Evolutionary conservation across 164 flowering plant genomes (phyloP).

Genomic region (Amborella trichopoda): DNA sequence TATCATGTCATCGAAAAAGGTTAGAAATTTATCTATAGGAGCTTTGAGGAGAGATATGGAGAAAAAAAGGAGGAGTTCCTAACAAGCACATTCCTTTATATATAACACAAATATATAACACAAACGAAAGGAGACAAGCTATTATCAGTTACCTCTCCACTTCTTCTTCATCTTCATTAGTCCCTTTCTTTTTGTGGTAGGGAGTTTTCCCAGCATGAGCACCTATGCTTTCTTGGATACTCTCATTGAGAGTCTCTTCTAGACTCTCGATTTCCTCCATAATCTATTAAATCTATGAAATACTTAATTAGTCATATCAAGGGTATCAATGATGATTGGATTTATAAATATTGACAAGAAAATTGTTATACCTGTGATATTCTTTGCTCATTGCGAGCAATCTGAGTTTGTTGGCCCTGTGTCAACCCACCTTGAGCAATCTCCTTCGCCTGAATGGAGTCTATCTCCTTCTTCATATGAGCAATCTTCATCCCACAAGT

Average conservation of each 20-base stretch:
- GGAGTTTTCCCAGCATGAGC: conserved; percentile 50
- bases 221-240: conserved; percentile 88
- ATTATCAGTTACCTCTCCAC: conserved; percentile 37
- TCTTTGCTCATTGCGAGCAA: conserved; percentile 95
- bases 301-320: conserved; percentile 1
- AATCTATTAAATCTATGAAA: conserved; percentile 28
- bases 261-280: conserved; percentile 92
- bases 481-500: conserved; percentile 37
- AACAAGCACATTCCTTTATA: no score
- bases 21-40: no score
- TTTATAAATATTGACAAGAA: no score
- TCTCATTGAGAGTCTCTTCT: conserved; percentile 96
- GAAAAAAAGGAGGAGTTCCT: no score
- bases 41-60: no score
- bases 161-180: conserved; percentile 62
- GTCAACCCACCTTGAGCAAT: conserved; percentile 96
- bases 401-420: conserved; percentile 99
- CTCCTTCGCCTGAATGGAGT: conserved; percentile 89
- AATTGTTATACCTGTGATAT: conserved; percentile 88
- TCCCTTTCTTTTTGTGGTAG: conserved; percentile 38
- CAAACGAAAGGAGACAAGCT: no score
- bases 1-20: no score
- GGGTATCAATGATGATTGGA: no score
- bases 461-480: conserved; percentile 96
- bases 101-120: no score